Evolutionary conservation across 2,329 filamentous ascomycete species (phyloP), one percentile per base, ranked within the genome.

Genomic region (Balansia obtecta): DNA sequence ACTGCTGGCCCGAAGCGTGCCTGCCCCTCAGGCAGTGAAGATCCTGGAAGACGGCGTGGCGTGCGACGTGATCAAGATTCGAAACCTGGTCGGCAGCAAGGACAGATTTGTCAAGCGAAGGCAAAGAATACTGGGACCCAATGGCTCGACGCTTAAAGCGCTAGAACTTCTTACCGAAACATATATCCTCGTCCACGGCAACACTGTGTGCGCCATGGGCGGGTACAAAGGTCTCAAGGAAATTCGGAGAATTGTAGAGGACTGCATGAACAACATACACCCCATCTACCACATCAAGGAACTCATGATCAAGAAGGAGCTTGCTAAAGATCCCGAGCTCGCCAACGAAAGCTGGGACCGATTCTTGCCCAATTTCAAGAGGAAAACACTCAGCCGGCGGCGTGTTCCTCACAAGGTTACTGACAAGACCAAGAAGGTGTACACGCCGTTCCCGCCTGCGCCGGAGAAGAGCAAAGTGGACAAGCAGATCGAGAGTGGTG

Each of bases 401-500:
- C 80, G 81, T 58, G 81, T 83, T 59, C 94, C 93, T 0, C 80
- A 80, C 74, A 88, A 87, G 62, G 83, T 98, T 64, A 88, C 80
- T 49, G 90, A 98, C 74, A 98, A 98, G 78, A 70, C 74, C 64
- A 95, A 91, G 79, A 97, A 95, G 78, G 70, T 76, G 12, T 98
- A 96, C 75, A 98, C 94, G 57, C 91, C 93, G 10, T 98, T 98
- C 82, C 93, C 93, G 46, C 93, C 93, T 7, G 80, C 89, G 42
- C 89, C 90, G 57, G 91, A 98, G 76, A 95, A 95, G 86, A 96
- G 90, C 80, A 98, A 97, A 80, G 80, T 98, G 60, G 93, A 98
- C 69, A 71, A 89, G 68, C 91, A 98, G 77, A 95, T 98, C 72
- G 93, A 98, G 75, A 90, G 82, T 60, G 91, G 93, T 70, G 91